Evolutionary conservation across 2,329 filamentous ascomycete genomes (phyloP), one percentile per base, ranked within the genome.

Genomic region (Aspergillus pseudoterreus): DNA sequence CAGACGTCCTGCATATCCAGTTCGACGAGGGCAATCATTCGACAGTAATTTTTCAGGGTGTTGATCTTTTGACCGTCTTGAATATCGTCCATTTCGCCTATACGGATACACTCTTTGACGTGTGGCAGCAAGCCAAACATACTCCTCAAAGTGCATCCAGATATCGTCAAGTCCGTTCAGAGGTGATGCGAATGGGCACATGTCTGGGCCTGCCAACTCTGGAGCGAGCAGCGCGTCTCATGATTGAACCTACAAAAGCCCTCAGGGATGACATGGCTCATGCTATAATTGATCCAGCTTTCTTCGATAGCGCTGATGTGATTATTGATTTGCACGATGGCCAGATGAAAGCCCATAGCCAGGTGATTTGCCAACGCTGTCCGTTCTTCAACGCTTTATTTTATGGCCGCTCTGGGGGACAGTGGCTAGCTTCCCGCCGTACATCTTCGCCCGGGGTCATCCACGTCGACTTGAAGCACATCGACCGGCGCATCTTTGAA

Each of bases 301-400:
- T 90, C 65, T 92, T 94, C 57, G 82, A 87, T 6, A 87, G 90
- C 63, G 87, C 84, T 2, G 92, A 99, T 68, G 80, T 90, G 6
- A 67, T 92, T 5, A 75, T 97, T 15, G 85, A 96, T 59, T 78
- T 97, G 10, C 87, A 85, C 19, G 82, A 82, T n/a, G 85, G 85
- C 24, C 75, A 79, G 49, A 73, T 91, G 32, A 75, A 77, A 12
- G 85, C 87, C 1, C 94, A 99, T 63, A 92, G 90, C 57, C 78
- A 85, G 4, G 71, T 97, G 3, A 69, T 96, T 33, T 92, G 90
- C 58, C 85, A 86, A 62, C 80, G 94, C 58, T 96, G 92, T 61
- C 91, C 90, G 0, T 99, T 96, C 78, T 99, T 99, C 58, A 79
- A 92, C 56, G 88, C 88, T 1, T 78, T 99, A 41, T 97, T 96